Percentiles rank a stretch among this genome's conserved stretches.
Evolutionary conservation across 225 moss, liverwort and hornwort genomes (phyloP).

Genomic region (Pleurozium schreberi): DNA sequence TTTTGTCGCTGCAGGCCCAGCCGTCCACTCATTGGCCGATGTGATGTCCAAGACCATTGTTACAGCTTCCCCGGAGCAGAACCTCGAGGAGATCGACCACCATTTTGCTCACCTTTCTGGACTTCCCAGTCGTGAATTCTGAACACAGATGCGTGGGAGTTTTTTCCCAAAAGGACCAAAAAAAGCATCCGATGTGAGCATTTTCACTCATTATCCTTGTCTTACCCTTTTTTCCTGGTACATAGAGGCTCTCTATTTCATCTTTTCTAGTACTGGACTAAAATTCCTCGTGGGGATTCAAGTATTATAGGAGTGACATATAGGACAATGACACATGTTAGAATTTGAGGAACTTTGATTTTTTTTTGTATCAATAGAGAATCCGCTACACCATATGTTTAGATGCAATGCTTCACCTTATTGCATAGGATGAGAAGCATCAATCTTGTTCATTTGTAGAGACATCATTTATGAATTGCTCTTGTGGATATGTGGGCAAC

Average conservation of each 20-base stretch:
- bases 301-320: neutral
- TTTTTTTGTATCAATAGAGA: neutral
- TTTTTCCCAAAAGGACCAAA: conserved; percentile 57
- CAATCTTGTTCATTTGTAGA: neutral
- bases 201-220: neutral
- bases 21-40: conserved; percentile 66
- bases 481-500: neutral
- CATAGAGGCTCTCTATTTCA: neutral
- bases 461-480: neutral
- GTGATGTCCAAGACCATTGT: conserved; percentile 70
- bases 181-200: conserved; percentile 18
- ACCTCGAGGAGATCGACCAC: conserved; percentile 49
- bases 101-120: conserved; percentile 54
- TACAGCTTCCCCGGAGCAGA: conserved; percentile 45
- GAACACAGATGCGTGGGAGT: conserved; percentile 64
- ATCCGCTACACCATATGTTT: no score
- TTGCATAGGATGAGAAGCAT: neutral
- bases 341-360: neutral
- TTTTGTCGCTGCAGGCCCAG: conserved; percentile 39
- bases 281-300: neutral
- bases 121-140: conserved; percentile 56
- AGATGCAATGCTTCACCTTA: neutral
- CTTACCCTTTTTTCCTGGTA: neutral
- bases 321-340: neutral
- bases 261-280: neutral